Base-by-base conservation (phyloP, 306 rosid genomes). In the Fragaria iinumae region DNA sequence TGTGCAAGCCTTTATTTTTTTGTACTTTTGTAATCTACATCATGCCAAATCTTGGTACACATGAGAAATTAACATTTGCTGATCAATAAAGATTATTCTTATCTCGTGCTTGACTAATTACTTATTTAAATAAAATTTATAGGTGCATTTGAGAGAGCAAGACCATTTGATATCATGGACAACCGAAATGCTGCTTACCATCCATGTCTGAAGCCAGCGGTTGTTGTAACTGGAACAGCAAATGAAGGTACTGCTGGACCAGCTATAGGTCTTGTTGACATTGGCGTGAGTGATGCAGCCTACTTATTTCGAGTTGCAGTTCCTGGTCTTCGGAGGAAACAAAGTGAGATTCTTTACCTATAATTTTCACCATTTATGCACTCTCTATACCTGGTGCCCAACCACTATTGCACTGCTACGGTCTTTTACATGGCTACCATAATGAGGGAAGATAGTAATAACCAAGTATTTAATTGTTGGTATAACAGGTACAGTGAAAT, bases 291-390 rank as follows among this genome's bases (percentile, higher is more conserved):
- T 71, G 88, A 85, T 47, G 79, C 76, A 27, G 91, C 89, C 29
- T 88, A 81, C 71, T 89, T 88, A 53, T 86, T 79, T 66, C 85
- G 89, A 18, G 86, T 88, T 67, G 89, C 89, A 62, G 80, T 85
- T 71, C 88, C 91, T 77, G 89, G 91, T 11, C 75, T 85, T 27
- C 80, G 75, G 34, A 87, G 83, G 75, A 85, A 83, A 65, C 80
- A 78, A 53, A 66, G 89, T 85, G 72, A 79, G 79, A 32, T 63
- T 16, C 8, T 32, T 32, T 29, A 29, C 76, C 48, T 16, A 49
- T 1, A 29, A 11, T 36, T 3, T 71, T 72, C 20, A 2, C 70
- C 52, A 25, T 41, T 23, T 67, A n/a, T 39, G n/a, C 52, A 20
- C 2, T 21, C 41, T 29, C 52, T 41, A 52, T 29, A 29, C 34